Evolutionary conservation across 768 basidiomycete species (phyloP), one percentile per base, ranked within the genome.

Genomic region (Leccinum longicurvipes): DNA sequence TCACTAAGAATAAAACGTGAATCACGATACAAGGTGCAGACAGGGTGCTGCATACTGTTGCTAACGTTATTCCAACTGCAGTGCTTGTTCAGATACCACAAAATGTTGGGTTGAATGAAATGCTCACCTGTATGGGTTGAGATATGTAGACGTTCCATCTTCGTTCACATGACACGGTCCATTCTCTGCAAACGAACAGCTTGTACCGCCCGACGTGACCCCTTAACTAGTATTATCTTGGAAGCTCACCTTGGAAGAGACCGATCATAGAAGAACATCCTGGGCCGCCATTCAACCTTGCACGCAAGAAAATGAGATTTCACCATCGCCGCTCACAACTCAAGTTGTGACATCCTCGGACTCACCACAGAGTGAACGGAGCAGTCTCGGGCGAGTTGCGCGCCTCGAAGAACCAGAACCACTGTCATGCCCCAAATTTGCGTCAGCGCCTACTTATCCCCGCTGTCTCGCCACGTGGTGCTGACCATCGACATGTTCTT

Each of bases 361-460:
- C 47, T 39, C 55, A 82, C 85, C 86, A 87, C 23, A 87, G 73
- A 2, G 84, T 84, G 61, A 88, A 82, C 0, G 85, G 85, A 0
- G 85, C 84, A 2, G 77, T 83, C 48, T 84, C 80, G 0, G 85
- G 82, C 3, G 75, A 71, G 28, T 80, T 69, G 14, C 86, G 77
- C 3, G 86, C 78, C 58, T 83, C 86, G 51, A 87, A 88, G 68
- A 86, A 87, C 83, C 85, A 87, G 63, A 87, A 87, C 83, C 83
- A 87, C 85, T 85, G 51, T 14, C 42, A 50, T 36, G 28, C 11
- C 17, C 10, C 45, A 7, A 21, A 29, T 17, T 12, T 8, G 19
- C 24, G 39, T 67, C 4, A 67, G 45, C 15, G 31, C 8, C 9
- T 14, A n/a, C n/a, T n/a, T n/a, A 14, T n/a, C 10, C 3, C 36